A percentile compares a stretch with the other conserved stretches of the same genome.
Conservation (phyloP, 164 flowering plant genomes). For the Vitis rotundifolia region DNA sequence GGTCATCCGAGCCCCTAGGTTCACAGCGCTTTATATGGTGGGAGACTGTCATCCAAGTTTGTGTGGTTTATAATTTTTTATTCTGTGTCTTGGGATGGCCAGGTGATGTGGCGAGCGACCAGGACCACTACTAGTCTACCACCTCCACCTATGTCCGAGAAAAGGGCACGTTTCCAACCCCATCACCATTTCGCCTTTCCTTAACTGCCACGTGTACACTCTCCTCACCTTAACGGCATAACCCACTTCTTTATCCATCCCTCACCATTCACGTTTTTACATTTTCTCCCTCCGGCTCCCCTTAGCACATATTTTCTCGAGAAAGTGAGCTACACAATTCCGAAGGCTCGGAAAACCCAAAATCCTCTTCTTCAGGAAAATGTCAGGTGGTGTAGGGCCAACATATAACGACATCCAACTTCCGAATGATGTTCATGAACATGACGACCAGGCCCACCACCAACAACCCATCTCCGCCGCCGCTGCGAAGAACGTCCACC, state of each 20-base stretch:
- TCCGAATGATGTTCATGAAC: conserved; percentile 32
- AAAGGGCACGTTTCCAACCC: conserved; percentile 1
- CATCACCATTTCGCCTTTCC: background rate
- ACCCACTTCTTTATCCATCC: background rate
- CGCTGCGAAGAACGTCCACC: background rate
- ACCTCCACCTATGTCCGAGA: too few relatives aligned
- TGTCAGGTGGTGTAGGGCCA: conserved; percentile 69
- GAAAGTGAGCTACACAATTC: too few relatives aligned
- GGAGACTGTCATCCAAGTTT: too few relatives aligned
- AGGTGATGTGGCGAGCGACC: too few relatives aligned
- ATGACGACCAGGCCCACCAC: background rate
- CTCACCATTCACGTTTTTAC: background rate
- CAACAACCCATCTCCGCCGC: background rate
- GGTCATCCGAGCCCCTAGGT: too few relatives aligned
- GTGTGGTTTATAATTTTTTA: too few relatives aligned
- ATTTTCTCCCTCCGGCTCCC: background rate
- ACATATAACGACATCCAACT: conserved; percentile 38
- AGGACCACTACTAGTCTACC: too few relatives aligned
- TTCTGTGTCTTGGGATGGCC: too few relatives aligned
- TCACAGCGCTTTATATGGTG: too few relatives aligned
- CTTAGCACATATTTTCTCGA: background rate
- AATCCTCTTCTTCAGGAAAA: conserved; percentile 1
- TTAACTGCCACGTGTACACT: conserved; percentile 17
- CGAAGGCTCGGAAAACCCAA: too few relatives aligned
- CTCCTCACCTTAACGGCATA: conserved; percentile 6